Evolutionary conservation across 805 yeast species (phyloP).

Genomic region (Spathaspora passalidarum): DNA sequence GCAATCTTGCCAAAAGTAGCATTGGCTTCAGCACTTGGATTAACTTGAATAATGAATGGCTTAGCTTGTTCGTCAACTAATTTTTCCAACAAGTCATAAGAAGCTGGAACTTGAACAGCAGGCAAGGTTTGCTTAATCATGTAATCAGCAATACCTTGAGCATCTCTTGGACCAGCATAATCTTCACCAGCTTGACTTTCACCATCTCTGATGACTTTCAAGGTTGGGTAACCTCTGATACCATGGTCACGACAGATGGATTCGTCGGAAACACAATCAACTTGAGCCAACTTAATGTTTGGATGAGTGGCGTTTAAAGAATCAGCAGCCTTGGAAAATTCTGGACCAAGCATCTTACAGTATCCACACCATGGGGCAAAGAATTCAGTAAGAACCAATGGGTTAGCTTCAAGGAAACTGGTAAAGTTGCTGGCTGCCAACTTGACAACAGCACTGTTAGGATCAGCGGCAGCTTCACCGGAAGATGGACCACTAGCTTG

Average conservation of each 20-base stretch:
- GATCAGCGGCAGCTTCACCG: conserved; percentile 70
- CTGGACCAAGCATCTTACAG: conserved; percentile 86
- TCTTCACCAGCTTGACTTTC: conserved; percentile 45
- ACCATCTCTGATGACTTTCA: conserved; percentile 71
- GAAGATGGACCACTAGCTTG: conserved; percentile 39
- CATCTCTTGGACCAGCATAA: conserved; percentile 82
- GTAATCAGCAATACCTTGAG: conserved; percentile 72
- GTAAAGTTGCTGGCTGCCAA: conserved; percentile 66
- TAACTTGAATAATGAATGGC: conserved; percentile 56
- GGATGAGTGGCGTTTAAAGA: conserved; percentile 48
- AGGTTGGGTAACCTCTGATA: conserved; percentile 80
- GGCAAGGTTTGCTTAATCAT: conserved; percentile 85
- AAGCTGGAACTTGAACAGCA: conserved; percentile 45
- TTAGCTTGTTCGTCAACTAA: conserved; percentile 47
- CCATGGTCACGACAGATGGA: conserved; percentile 66
- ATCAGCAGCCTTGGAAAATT: conserved; percentile 72
- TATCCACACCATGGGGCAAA: conserved; percentile 99
- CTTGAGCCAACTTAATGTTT: conserved; percentile 71
- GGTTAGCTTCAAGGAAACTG: conserved; percentile 64
- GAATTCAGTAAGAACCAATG: conserved; percentile 80
- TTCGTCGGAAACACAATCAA: conserved; percentile 79
- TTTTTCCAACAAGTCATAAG: conserved; percentile 48
- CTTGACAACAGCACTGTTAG: conserved; percentile 84
- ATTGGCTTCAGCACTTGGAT: conserved; percentile 32
- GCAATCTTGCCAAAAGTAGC: conserved; percentile 65